These are phyloP conservation scores for Aureobasidium vineae DNA, from an alignment of 2,329 filamentous ascomycete species.

Conservation along the genomic window DNA sequence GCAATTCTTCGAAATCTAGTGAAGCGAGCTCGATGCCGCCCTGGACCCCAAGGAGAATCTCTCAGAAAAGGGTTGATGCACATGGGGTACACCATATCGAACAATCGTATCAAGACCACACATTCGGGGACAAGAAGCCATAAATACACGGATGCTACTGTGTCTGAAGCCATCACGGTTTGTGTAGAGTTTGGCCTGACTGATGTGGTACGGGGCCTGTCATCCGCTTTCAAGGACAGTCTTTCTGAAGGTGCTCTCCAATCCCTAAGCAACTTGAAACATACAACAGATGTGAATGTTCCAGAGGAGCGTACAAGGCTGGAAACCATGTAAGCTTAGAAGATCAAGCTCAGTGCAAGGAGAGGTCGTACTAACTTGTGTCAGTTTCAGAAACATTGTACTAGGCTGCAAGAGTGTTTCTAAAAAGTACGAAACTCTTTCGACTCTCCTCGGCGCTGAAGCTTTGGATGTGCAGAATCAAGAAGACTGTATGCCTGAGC, in stretches of 20 bases:
- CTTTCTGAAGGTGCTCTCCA: neutral
- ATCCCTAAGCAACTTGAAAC: neutral
- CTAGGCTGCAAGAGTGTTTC: slow-evolving; percentile 4
- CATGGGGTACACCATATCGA: neutral
- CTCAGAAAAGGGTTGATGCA: neutral
- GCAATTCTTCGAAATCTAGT: neutral
- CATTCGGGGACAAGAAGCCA: neutral
- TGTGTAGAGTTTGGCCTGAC: neutral
- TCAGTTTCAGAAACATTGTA: neutral
- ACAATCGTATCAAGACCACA: neutral
- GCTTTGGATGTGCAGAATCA: neutral
- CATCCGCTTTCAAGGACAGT: neutral
- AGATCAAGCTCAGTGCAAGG: too few species aligned
- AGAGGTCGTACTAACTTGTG: neutral
- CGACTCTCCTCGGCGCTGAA: neutral
- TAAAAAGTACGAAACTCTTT: slow-evolving; percentile 1
- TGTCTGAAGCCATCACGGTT: neutral
- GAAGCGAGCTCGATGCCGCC: neutral
- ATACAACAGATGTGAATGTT: neutral
- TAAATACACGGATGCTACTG: neutral
- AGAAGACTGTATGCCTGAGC: neutral
- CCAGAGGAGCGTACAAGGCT: neutral
- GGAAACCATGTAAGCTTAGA: neutral
- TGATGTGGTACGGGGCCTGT: neutral
- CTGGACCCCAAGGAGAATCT: neutral